Evolutionary conservation across 306 rosid species (phyloP).

Genomic region (Trichosanthes truncata): DNA sequence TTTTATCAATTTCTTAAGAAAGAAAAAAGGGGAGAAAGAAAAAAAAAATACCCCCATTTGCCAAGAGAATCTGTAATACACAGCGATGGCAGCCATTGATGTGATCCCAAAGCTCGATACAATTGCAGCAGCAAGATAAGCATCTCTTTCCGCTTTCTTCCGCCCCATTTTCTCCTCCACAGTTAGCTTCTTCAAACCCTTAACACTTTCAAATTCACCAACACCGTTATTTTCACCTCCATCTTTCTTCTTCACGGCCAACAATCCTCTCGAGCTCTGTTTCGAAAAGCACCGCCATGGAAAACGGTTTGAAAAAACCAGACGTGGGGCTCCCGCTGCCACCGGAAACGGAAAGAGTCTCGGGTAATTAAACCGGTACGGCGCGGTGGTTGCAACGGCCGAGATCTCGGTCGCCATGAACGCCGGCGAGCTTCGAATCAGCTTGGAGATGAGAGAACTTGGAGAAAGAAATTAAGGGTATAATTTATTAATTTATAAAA

Average conservation of each 20-base stretch:
- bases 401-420: conserved; percentile 24
- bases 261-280: conserved; percentile 7
- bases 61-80: conserved; percentile 68
- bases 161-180: conserved; percentile 36
- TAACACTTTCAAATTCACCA: neutral
- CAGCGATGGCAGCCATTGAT: conserved; percentile 58
- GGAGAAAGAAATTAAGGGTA: neutral
- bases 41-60: conserved; percentile 55
- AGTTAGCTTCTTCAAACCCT: neutral
- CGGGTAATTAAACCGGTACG: neutral
- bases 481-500: neutral
- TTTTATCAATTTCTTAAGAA: too few relatives aligned
- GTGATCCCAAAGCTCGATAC: conserved; percentile 69
- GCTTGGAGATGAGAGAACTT: neutral
- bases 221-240: neutral
- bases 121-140: conserved; percentile 62
- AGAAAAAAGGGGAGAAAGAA: too few relatives aligned
- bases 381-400: conserved; percentile 7
- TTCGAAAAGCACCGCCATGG: neutral
- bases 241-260: neutral
- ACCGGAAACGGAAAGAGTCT: neutral
- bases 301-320: too few relatives aligned
- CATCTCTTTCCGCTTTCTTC: conserved; percentile 45
- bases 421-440: neutral
- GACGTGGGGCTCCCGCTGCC: neutral